Conservation (phyloP, 768 basidiomycete genomes). For the Boletellus ananas region DNA sequence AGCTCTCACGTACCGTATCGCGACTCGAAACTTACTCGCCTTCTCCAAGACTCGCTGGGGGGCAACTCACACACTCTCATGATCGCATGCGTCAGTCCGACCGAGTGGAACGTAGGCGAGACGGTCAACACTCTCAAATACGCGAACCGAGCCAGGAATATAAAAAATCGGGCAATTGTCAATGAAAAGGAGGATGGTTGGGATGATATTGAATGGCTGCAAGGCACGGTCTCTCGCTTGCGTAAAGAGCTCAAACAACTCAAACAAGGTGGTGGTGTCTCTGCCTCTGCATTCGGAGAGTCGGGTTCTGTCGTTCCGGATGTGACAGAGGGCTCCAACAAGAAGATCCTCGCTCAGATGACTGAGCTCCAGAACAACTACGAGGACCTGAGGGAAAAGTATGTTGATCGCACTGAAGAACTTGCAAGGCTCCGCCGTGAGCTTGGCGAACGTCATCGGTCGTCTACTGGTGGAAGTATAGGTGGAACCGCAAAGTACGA, state of each 20-base stretch:
- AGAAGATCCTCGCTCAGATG: conserved; percentile 77
- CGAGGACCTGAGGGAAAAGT: conserved; percentile 77
- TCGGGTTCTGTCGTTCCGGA: conserved; percentile 31
- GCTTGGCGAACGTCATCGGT: conserved; percentile 69
- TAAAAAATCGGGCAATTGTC: conserved; percentile 89
- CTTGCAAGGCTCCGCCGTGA: conserved; percentile 76
- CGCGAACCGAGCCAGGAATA: conserved; percentile 94
- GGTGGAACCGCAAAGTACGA: conserved; percentile 78
- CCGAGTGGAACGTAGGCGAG: conserved; percentile 92
- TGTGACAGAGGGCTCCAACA: conserved; percentile 57
- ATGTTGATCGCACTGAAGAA: conserved; percentile 85
- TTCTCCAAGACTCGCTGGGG: conserved; percentile 78
- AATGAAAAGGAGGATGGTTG: conserved; percentile 97
- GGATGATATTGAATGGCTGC: conserved; percentile 98
- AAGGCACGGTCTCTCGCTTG: conserved; percentile 77
- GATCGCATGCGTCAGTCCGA: conserved; percentile 97
- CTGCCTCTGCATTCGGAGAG: conserved; percentile 25
- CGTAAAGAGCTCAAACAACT: conserved; percentile 81
- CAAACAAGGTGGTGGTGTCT: conserved; percentile 57
- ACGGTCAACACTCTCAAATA: conserved; percentile 96
- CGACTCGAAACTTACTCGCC: conserved; percentile 94
- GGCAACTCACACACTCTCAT: conserved; percentile 98
- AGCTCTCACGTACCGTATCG: conserved; percentile 94
- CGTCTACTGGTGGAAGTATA: conserved; percentile 53
- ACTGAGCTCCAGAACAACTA: conserved; percentile 83